Conservation (phyloP, 2,329 filamentous ascomycete genomes). For the Aspergillus sp. region DNA sequence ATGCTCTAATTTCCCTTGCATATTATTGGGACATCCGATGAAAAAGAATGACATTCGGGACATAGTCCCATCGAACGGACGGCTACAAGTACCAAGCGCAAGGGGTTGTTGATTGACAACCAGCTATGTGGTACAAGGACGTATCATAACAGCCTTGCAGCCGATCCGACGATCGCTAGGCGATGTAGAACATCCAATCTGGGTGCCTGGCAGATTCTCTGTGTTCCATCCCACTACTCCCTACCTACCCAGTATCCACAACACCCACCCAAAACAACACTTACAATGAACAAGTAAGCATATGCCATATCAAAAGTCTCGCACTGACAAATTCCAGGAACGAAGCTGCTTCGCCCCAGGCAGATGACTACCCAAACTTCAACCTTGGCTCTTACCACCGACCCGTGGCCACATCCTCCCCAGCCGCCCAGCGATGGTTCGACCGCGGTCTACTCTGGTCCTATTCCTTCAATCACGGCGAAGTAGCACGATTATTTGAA, state of each 20-base stretch:
- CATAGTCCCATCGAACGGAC: too few species aligned
- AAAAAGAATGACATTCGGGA: too few species aligned
- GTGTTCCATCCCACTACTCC: too few species aligned
- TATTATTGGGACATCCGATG: too few species aligned
- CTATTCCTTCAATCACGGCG: slow-evolving; percentile 44
- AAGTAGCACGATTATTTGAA: slow-evolving; percentile 38
- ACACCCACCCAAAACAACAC: neutral
- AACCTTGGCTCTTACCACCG: slow-evolving; percentile 41
- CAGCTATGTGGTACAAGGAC: too few species aligned
- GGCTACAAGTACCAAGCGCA: too few species aligned
- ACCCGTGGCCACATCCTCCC: slow-evolving; percentile 29
- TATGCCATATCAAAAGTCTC: neutral
- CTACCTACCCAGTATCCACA: neutral
- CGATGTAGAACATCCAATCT: too few species aligned
- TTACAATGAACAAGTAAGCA: neutral
- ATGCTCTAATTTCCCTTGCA: too few species aligned
- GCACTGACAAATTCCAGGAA: neutral
- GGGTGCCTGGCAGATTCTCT: too few species aligned
- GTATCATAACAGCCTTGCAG: too few species aligned
- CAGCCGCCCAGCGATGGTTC: slow-evolving; percentile 41
- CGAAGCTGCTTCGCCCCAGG: neutral
- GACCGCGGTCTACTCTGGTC: slow-evolving; percentile 41
- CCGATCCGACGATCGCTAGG: too few species aligned
- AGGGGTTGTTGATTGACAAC: too few species aligned
- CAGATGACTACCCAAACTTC: slow-evolving; percentile 22